These are phyloP conservation scores for Mycena polygramma DNA, from an alignment of 768 basidiomycete species.

Conservation along the genomic window DNA sequence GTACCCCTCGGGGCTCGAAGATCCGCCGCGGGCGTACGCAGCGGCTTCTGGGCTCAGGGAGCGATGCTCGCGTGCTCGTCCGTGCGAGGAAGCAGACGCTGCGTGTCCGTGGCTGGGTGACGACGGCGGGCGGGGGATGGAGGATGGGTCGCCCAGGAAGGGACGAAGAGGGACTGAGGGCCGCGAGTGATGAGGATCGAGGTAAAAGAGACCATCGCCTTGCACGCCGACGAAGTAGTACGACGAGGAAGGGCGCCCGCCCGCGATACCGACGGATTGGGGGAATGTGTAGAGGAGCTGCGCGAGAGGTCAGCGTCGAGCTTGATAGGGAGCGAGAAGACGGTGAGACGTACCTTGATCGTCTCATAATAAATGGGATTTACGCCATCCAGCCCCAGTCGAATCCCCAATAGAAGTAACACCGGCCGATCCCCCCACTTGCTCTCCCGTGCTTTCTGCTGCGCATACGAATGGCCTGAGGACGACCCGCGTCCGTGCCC, in stretches of 20 bases:
- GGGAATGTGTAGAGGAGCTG: background rate
- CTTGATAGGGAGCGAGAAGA: background rate
- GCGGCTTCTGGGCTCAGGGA: no score
- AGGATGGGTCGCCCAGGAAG: background rate
- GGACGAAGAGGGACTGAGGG: background rate
- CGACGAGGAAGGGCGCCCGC: background rate
- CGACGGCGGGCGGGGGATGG: no score
- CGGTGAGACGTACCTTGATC: background rate
- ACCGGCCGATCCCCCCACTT: background rate
- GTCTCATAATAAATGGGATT: background rate
- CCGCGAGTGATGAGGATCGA: background rate
- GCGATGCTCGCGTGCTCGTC: no score
- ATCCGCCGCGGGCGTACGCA: no score
- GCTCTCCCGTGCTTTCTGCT: background rate
- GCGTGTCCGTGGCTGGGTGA: no score
- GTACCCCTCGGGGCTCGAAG: no score
- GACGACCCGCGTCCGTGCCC: background rate
- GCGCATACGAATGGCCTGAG: no score
- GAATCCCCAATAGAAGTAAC: background rate
- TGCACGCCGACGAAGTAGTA: background rate
- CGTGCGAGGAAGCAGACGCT: no score
- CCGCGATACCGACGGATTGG: background rate
- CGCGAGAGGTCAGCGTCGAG: background rate
- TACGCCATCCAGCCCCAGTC: background rate
- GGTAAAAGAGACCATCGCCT: background rate